Evolutionary conservation across 805 yeast species (phyloP).

Genomic region (Ogataea haglerorum): DNA sequence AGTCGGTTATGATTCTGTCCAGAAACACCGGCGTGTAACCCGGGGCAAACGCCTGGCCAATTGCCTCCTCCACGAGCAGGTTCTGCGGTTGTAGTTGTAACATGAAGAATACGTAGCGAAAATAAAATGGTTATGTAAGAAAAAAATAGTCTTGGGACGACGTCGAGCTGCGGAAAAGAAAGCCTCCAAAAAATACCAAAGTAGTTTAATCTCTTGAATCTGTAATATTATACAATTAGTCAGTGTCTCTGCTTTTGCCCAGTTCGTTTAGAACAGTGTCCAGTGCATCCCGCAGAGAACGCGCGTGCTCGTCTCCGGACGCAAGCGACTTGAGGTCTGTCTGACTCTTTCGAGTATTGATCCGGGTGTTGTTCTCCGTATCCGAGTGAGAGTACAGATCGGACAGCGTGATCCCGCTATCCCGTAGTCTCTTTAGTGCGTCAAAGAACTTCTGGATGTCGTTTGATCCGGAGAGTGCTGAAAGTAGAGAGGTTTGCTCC

Average conservation of each 20-base stretch:
- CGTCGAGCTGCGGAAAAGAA: too few relatives aligned
- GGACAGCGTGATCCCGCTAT: constrained; percentile 39
- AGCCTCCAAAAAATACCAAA: too few relatives aligned
- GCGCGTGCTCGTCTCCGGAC: background rate
- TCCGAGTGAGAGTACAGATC: constrained; percentile 23
- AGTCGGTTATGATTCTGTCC: constrained; percentile 90
- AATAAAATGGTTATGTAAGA: background rate
- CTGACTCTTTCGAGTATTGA: constrained; percentile 11
- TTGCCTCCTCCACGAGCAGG: constrained; percentile 73
- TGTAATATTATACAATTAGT: background rate
- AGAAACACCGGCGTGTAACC: constrained; percentile 49
- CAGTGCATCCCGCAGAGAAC: constrained; percentile 16
- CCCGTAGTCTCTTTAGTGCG: constrained; percentile 38
- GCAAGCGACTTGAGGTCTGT: background rate
- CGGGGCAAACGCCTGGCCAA: constrained; percentile 62
- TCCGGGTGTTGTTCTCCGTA: constrained; percentile 15
- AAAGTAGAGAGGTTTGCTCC: constrained; percentile 35
- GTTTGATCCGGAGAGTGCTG: constrained; percentile 32
- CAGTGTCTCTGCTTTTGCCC: background rate
- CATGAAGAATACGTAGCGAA: constrained; percentile 42
- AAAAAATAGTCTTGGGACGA: too few relatives aligned
- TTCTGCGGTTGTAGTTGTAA: constrained; percentile 83
- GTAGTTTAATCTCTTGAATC: background rate
- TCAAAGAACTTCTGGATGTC: constrained; percentile 38
- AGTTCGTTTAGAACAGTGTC: constrained; percentile 27